Conservation (phyloP, 495 filamentous ascomycete species). For the Talaromyces thailandensis region DNA sequence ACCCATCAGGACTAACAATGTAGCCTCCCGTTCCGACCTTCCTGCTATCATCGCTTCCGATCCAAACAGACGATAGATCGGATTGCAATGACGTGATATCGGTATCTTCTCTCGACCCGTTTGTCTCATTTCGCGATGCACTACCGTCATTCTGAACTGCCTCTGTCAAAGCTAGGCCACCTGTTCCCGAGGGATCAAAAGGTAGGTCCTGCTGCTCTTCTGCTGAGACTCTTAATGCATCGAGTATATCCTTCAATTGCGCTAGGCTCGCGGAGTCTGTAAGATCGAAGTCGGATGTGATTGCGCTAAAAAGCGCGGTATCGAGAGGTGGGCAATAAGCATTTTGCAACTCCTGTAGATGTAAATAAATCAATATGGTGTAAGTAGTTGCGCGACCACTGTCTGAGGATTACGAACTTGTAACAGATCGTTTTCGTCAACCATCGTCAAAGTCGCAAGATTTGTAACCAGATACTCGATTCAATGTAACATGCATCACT, state of each 20-base stretch:
- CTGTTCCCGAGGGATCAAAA: constrained; percentile 72
- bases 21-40: constrained; percentile 16
- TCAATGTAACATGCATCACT: constrained; percentile 1
- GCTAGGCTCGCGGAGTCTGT: constrained; percentile 35
- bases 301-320: constrained; percentile 53
- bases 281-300: constrained; percentile 57
- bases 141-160: constrained; percentile 15
- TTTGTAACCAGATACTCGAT: not conserved
- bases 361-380: not conserved
- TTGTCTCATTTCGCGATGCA: constrained; percentile 16
- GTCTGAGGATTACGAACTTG: constrained; percentile 3
- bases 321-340: constrained; percentile 57
- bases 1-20: constrained; percentile 23
- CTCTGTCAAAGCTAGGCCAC: constrained; percentile 24
- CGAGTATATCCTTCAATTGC: constrained; percentile 43
- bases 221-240: constrained; percentile 50
- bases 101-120: constrained; percentile 28
- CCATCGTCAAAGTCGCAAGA: constrained; percentile 19
- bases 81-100: constrained; percentile 33
- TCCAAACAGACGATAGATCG: constrained; percentile 13
- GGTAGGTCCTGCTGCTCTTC: constrained; percentile 55
- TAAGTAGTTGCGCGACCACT: not conserved
- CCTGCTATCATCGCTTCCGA: constrained; percentile 11
- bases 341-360: constrained; percentile 29
- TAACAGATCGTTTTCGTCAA: constrained; percentile 12